These are phyloP conservation scores for Linnemannia hyalina DNA, from an alignment of 192 early-diverging fungal genomes.

Conservation along the genomic window DNA sequence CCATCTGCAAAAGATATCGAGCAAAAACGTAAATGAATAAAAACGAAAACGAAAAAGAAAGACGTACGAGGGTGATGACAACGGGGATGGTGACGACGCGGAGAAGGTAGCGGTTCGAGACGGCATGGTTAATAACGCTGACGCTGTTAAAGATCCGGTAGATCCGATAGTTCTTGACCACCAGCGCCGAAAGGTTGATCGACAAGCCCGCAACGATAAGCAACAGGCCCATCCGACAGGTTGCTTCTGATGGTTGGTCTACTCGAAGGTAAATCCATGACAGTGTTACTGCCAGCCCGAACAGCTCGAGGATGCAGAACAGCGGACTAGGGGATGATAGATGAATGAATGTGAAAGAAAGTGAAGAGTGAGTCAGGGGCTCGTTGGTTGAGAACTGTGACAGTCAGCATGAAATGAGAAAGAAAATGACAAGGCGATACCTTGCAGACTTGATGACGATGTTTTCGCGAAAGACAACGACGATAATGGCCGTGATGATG, in stretches of 20 bases:
- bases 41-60: neutral
- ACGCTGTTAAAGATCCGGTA: conserved; percentile 38
- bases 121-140: conserved; percentile 33
- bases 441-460: conserved; percentile 50
- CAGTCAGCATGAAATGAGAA: neutral
- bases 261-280: conserved; percentile 19
- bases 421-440: neutral
- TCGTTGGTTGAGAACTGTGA: neutral
- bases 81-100: conserved; percentile 22
- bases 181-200: conserved; percentile 38
- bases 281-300: conserved; percentile 24
- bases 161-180: conserved; percentile 37
- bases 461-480: conserved; percentile 23
- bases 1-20: neutral
- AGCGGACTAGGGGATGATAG: neutral
- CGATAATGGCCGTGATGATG: conserved; percentile 15
- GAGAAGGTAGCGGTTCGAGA: conserved; percentile 25
- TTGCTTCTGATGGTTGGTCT: conserved; percentile 5
- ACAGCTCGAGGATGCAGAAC: conserved; percentile 27
- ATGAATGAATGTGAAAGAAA: neutral
- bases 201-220: conserved; percentile 20
- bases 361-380: neutral
- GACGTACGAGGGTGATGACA: conserved; percentile 13
- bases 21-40: neutral
- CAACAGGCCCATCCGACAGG: conserved; percentile 28